Percentiles rank a stretch among this genome's conserved stretches.
Evolutionary conservation across 768 basidiomycete genomes (phyloP).

Genomic region (Serendipita vermifera): DNA sequence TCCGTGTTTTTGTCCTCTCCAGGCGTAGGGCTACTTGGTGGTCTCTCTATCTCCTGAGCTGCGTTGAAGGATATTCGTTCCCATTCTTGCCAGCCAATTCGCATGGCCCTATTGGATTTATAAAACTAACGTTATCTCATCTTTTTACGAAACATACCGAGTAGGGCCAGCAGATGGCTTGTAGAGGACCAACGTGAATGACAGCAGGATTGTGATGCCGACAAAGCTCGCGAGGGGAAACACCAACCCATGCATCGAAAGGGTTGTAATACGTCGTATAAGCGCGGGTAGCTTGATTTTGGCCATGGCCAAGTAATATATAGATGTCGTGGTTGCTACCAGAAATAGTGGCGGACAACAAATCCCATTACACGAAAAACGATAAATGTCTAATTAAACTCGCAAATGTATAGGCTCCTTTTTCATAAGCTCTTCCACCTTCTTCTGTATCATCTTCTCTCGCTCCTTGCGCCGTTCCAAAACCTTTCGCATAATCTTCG

Average conservation of each 20-base stretch:
- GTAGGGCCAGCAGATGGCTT: slow-evolving; percentile 67
- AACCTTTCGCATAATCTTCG: slow-evolving; percentile 40
- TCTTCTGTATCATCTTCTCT: slow-evolving; percentile 29
- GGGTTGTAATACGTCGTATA: not conserved
- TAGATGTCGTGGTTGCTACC: too few species aligned
- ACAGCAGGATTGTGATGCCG: slow-evolving; percentile 57
- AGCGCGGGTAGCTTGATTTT: slow-evolving; percentile 4
- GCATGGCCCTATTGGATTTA: slow-evolving; percentile 28
- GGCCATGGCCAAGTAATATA: too few species aligned
- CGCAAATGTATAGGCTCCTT: too few species aligned
- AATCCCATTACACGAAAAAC: too few species aligned
- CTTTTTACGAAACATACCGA: slow-evolving; percentile 19
- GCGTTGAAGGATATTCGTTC: slow-evolving; percentile 38
- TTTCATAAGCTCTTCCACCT: slow-evolving; percentile 24
- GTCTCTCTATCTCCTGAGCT: slow-evolving; percentile 9
- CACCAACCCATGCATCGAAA: slow-evolving; percentile 10
- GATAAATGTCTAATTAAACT: too few species aligned
- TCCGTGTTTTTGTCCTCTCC: slow-evolving; percentile 25
- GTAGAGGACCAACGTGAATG: slow-evolving; percentile 67
- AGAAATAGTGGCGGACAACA: too few species aligned
- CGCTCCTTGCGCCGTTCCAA: slow-evolving; percentile 34
- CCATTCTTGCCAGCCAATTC: slow-evolving; percentile 85
- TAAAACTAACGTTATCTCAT: not conserved
- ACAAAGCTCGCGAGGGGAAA: slow-evolving; percentile 45
- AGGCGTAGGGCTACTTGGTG: slow-evolving; percentile 17